Base-by-base conservation (phyloP, 2,329 filamentous ascomycete species). In the Colletotrichum sp. region DNA sequence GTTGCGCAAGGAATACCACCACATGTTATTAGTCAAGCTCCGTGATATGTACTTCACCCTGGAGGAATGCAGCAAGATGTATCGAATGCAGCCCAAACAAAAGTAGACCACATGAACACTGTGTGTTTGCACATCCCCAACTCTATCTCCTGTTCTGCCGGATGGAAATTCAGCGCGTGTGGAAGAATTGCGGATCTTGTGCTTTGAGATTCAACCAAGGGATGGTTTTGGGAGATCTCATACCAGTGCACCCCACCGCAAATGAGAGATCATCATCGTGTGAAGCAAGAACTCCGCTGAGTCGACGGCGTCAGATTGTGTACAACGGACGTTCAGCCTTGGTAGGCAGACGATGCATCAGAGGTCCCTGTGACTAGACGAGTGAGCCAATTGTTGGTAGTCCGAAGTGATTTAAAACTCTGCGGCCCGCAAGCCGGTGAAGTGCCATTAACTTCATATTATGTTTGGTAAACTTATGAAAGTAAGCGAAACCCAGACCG, bases 331-430 rank as follows among this genome's bases (percentile, higher is more conserved):
- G 16, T n/a, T 43, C 38, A 43, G 38, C 38, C 38, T n/a, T 21
- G 38, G 18, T 12, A 21, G 38, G 38, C 38, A 48, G 18, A 48
- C 38, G 9, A 10, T 48, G 9, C 38, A 48, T 48, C 38, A 48
- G 38, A n/a, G 2, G 18, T n/a, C 3, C 5, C 10, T 48, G 18
- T 48, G 2, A 4, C 18, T n/a, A 21, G 38, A 10, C 10, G 1
- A 21, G 38, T n/a, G 38, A 48, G 38, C 38, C 6, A 21, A 0
- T 48, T 2, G 5, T 0, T 48, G 38, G 18, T 12, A 9, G 18
- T 48, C 5, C 18, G 0, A 21, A 48, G 3, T 48, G 18, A 5
- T 12, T 3, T 12, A 48, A 0, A 48, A 1, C 1, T 48, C 38
- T 48, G 38, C 18, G 9, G 38, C 18, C 18, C 1, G 18, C 38